Conservation (phyloP, 176 grass and related monocot species). For the Aegilops speltoides region DNA sequence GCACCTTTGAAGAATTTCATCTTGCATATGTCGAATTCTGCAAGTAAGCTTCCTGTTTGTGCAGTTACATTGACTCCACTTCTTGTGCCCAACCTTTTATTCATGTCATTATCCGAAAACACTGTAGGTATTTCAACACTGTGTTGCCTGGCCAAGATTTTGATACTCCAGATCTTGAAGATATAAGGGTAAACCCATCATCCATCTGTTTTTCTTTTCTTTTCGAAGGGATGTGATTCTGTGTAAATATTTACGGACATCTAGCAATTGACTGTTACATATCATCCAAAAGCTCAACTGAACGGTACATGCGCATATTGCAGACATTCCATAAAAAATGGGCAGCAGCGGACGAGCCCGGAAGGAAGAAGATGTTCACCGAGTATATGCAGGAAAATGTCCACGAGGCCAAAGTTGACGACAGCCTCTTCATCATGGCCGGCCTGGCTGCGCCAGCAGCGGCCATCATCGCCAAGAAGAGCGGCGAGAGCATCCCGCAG, state of each 20-base stretch:
- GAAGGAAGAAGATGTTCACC: neutral
- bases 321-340: neutral
- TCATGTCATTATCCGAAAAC: neutral
- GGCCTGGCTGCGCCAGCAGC: conserved; percentile 34
- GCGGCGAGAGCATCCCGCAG: conserved; percentile 34
- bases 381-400: rapidly evolving
- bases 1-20: conserved; percentile 9
- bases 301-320: neutral
- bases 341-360: neutral
- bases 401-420: neutral
- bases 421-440: conserved; percentile 35
- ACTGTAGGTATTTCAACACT: conserved; percentile 57
- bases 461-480: conserved; percentile 44
- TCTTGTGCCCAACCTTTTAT: neutral
- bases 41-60: conserved; percentile 46
- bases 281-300: neutral
- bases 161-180: neutral
- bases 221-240: neutral
- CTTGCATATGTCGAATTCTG: conserved; percentile 55
- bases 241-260: neutral
- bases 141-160: conserved; percentile 78
- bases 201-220: neutral
- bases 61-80: neutral
- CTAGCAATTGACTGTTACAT: neutral
- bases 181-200: conserved; percentile 37